Evolutionary conservation across 2,329 filamentous ascomycete genomes (phyloP).

Genomic region (Neonectria coccinea): DNA sequence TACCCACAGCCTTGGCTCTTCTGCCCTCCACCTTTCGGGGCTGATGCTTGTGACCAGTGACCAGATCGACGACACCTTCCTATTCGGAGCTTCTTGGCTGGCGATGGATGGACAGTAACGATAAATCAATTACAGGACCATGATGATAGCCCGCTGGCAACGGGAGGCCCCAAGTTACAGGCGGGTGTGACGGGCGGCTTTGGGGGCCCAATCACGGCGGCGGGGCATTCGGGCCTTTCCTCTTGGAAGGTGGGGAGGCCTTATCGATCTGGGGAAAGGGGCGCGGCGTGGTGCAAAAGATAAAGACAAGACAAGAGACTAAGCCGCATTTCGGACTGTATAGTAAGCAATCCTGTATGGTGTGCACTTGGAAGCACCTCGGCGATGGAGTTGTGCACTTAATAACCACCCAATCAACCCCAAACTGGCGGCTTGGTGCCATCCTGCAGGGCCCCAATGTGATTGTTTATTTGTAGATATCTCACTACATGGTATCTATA

Average conservation of each 20-base stretch:
- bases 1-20: not conserved
- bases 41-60: not conserved
- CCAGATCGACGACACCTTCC: conserved; percentile 5
- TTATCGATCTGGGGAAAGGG: conserved; percentile 43
- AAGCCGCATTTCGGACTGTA: too few species aligned
- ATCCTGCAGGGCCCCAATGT: not conserved
- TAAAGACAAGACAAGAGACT: too few species aligned
- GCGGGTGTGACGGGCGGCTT: conserved; percentile 7
- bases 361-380: not conserved
- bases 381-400: not conserved
- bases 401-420: not conserved
- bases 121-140: not conserved
- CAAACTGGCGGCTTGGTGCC: not conserved
- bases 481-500: not conserved
- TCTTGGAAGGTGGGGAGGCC: conserved; percentile 24
- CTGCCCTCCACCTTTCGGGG: not conserved
- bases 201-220: conserved; percentile 37
- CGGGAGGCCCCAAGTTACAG: not conserved
- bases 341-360: not conserved
- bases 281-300: too few species aligned
- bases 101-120: not conserved
- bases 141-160: not conserved
- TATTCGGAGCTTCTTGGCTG: conserved; percentile 1
- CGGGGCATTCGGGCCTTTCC: conserved; percentile 42
- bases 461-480: not conserved